These are phyloP conservation scores for Rutstroemia sp. DNA, from an alignment of 2,329 filamentous ascomycete species.

Conservation along the genomic window DNA sequence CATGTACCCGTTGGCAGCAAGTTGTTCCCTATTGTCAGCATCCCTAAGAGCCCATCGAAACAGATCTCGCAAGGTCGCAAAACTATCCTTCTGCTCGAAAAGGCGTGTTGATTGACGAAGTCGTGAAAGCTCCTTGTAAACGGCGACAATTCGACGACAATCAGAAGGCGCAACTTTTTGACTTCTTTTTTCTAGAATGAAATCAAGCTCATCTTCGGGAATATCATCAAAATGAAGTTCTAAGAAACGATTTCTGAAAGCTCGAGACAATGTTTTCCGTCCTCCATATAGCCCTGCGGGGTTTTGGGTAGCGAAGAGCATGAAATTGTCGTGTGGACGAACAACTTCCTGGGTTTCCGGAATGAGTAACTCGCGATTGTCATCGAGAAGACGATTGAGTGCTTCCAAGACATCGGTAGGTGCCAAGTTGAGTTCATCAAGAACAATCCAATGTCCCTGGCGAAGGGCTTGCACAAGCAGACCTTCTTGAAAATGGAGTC, in stretches of 20 bases:
- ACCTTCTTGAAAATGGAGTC: slow-evolving; percentile 85
- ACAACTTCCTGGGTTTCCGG: slow-evolving; percentile 95
- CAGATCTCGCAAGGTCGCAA: slow-evolving; percentile 89
- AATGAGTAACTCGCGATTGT: slow-evolving; percentile 91
- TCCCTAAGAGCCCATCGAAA: slow-evolving; percentile 89
- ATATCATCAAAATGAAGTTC: slow-evolving; percentile 98
- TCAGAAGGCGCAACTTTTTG: slow-evolving; percentile 84
- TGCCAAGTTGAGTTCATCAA: slow-evolving; percentile 94
- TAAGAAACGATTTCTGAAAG: slow-evolving; percentile 93
- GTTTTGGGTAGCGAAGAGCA: slow-evolving; percentile 97
- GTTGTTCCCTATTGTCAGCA: slow-evolving; percentile 78
- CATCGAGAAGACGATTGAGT: slow-evolving; percentile 87
- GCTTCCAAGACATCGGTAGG: slow-evolving; percentile 96
- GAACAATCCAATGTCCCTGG: slow-evolving; percentile 93
- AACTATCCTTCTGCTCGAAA: slow-evolving; percentile 96
- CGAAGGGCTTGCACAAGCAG: slow-evolving; percentile 86
- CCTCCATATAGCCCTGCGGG: slow-evolving; percentile 93
- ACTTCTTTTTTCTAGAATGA: slow-evolving; percentile 81
- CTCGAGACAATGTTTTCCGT: slow-evolving; percentile 83
- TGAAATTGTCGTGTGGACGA: slow-evolving; percentile 87
- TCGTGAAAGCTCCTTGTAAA: slow-evolving; percentile 87
- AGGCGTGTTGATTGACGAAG: slow-evolving; percentile 83
- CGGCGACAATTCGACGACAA: slow-evolving; percentile 81
- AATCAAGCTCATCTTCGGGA: slow-evolving; percentile 85
- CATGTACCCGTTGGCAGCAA: slow-evolving; percentile 93